Conservation (phyloP, 352 stramenopile species). For the Lagenidium giganteum region DNA sequence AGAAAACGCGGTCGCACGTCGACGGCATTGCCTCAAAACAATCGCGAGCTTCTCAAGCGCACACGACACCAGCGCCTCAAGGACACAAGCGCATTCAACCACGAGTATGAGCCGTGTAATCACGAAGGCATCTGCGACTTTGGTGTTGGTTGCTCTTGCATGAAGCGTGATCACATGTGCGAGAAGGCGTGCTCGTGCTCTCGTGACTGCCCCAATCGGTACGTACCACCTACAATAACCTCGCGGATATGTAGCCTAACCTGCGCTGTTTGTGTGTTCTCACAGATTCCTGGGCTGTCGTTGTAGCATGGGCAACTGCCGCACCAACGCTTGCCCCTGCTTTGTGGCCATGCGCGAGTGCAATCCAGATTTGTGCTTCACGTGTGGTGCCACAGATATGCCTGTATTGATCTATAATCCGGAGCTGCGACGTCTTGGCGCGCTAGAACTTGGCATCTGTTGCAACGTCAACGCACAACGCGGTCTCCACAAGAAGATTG, state of each 20-base stretch:
- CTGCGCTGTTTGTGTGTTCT: slow-evolving; percentile 1
- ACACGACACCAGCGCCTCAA: slow-evolving; percentile 61
- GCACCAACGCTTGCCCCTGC: slow-evolving; percentile 40
- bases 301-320: slow-evolving; percentile 33
- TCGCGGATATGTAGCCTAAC: too few species aligned
- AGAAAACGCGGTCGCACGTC: slow-evolving; percentile 37
- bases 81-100: slow-evolving; percentile 43
- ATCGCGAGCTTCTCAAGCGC: slow-evolving; percentile 54
- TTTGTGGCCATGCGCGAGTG: slow-evolving; percentile 52
- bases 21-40: slow-evolving; percentile 25
- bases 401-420: slow-evolving; percentile 25
- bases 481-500: slow-evolving; percentile 29
- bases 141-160: slow-evolving; percentile 56
- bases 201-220: slow-evolving; percentile 67
- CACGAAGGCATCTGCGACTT: slow-evolving; percentile 62
- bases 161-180: slow-evolving; percentile 71
- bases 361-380: slow-evolving; percentile 43
- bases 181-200: slow-evolving; percentile 83
- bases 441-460: slow-evolving; percentile 19
- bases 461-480: slow-evolving; percentile 29
- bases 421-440: slow-evolving; percentile 4
- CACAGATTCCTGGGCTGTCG: slow-evolving; percentile 45
- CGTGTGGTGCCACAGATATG: slow-evolving; percentile 37
- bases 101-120: slow-evolving; percentile 79
- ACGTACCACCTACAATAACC: too few species aligned